Percentiles rank a stretch among this genome's conserved stretches.
Evolutionary conservation across 2,329 filamentous ascomycete species (phyloP).

Genomic region (Ceratocystis alfenasii): DNA sequence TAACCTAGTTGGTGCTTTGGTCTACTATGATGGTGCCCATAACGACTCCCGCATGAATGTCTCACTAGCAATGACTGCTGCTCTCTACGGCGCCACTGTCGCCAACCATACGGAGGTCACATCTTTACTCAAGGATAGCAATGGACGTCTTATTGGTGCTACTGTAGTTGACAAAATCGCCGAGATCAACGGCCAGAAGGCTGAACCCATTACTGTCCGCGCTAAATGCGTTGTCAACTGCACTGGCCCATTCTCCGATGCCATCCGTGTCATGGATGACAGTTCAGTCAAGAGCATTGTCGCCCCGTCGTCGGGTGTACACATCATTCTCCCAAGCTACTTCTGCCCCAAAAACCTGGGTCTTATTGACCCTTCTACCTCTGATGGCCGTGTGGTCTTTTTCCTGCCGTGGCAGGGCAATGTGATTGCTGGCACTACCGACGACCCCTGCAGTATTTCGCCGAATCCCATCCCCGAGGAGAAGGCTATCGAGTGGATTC

Average conservation of each 20-base stretch:
- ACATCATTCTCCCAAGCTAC: slow-evolving; percentile 78
- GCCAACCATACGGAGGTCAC: slow-evolving; percentile 78
- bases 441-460: slow-evolving; percentile 61
- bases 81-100: slow-evolving; percentile 72
- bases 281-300: slow-evolving; percentile 62
- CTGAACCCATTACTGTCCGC: slow-evolving; percentile 55
- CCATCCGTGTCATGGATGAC: slow-evolving; percentile 76
- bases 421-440: slow-evolving; percentile 81
- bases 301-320: slow-evolving; percentile 72
- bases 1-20: slow-evolving; percentile 65
- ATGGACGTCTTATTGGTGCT: slow-evolving; percentile 63
- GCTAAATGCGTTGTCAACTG: slow-evolving; percentile 80
- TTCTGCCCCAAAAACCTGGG: slow-evolving; percentile 80
- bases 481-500: slow-evolving; percentile 77
- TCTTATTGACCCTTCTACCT: slow-evolving; percentile 73
- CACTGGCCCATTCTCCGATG: slow-evolving; percentile 77
- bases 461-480: slow-evolving; percentile 66
- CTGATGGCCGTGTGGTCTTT: slow-evolving; percentile 82
- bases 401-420: slow-evolving; percentile 90
- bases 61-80: slow-evolving; percentile 74
- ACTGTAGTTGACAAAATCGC: slow-evolving; percentile 57
- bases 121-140: slow-evolving; percentile 58
- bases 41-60: slow-evolving; percentile 92
- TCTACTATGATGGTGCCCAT: slow-evolving; percentile 86
- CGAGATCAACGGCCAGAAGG: slow-evolving; percentile 46